phyloP scores from a whole-genome alignment of 768 basidiomycete genomes.

The Leucosporidium creatinivorum region DNA sequence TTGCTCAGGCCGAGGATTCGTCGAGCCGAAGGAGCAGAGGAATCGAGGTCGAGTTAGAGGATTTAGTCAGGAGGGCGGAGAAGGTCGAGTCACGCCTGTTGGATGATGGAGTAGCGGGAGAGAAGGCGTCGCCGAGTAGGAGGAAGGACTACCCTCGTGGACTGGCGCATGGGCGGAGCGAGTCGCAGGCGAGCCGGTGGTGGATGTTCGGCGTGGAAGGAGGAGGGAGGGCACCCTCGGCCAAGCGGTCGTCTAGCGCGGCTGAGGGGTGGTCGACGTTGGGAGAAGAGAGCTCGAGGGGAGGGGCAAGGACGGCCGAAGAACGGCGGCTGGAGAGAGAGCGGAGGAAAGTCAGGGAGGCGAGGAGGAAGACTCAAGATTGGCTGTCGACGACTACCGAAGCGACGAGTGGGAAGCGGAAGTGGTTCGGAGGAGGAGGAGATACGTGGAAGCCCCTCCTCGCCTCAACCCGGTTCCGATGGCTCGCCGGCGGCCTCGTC shows the following conservation, averaged over 20 bases:
- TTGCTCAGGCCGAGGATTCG: too few species aligned
- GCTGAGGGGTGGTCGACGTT: constrained; percentile 1
- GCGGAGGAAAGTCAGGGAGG: neutral
- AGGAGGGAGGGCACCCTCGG: neutral
- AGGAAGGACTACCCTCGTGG: too few species aligned
- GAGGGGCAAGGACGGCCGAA: neutral
- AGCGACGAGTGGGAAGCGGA: neutral
- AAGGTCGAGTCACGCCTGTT: too few species aligned
- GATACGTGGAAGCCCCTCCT: too few species aligned
- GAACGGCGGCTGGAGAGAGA: neutral
- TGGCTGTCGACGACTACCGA: neutral
- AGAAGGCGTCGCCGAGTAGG: too few species aligned
- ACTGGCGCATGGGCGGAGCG: neutral
- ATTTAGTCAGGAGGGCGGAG: too few species aligned
- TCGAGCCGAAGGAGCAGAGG: too few species aligned
- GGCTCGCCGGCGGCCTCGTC: neutral
- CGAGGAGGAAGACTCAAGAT: neutral
- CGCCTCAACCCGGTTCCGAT: neutral
- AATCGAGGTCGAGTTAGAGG: too few species aligned
- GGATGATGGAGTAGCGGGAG: too few species aligned
- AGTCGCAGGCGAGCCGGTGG: neutral
- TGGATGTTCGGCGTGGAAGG: constrained; percentile 3
- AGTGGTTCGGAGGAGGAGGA: neutral
- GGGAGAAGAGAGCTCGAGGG: neutral
- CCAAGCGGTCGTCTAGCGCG: neutral